phyloP scores from a whole-genome alignment of 129 eudicot species.

The Pseudognaphalium luteoalbum region DNA sequence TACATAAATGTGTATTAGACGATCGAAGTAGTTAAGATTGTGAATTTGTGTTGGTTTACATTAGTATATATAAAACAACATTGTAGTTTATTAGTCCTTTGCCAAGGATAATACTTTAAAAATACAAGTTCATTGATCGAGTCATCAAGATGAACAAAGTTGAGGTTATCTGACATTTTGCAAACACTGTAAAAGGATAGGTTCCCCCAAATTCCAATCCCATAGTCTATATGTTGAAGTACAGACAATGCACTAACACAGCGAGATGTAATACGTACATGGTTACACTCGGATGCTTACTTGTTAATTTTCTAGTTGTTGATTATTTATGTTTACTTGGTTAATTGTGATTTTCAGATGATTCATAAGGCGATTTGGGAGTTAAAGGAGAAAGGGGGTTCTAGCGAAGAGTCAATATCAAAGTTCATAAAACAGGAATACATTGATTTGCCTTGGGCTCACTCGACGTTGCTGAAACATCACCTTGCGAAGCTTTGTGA shows the following conservation, averaged over 20 bases:
- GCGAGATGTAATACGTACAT: not conserved
- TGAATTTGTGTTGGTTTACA: too few relatives aligned
- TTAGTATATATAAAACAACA: too few relatives aligned
- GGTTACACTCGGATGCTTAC: not conserved
- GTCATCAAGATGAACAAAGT: too few relatives aligned
- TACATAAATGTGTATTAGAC: not conserved
- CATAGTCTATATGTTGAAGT: not conserved
- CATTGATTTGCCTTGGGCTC: constrained; percentile 75
- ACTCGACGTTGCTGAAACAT: constrained; percentile 53
- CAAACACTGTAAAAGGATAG: too few relatives aligned
- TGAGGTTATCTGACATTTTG: too few relatives aligned
- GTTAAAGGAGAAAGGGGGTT: constrained; percentile 67
- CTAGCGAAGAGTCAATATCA: constrained; percentile 73
- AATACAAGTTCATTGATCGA: too few relatives aligned
- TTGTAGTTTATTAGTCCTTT: too few relatives aligned
- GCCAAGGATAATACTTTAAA: too few relatives aligned
- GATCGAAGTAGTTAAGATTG: too few relatives aligned
- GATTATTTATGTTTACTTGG: not conserved
- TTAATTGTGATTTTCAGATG: constrained; percentile 52
- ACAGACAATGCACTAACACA: not conserved
- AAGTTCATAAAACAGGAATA: constrained; percentile 47
- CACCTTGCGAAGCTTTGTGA: constrained; percentile 67
- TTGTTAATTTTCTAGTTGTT: not conserved
- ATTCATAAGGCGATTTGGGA: constrained; percentile 61
- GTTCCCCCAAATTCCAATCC: not conserved